Base-by-base conservation (phyloP, 2,329 filamentous ascomycete genomes). In the Botrytis galanthina region DNA sequence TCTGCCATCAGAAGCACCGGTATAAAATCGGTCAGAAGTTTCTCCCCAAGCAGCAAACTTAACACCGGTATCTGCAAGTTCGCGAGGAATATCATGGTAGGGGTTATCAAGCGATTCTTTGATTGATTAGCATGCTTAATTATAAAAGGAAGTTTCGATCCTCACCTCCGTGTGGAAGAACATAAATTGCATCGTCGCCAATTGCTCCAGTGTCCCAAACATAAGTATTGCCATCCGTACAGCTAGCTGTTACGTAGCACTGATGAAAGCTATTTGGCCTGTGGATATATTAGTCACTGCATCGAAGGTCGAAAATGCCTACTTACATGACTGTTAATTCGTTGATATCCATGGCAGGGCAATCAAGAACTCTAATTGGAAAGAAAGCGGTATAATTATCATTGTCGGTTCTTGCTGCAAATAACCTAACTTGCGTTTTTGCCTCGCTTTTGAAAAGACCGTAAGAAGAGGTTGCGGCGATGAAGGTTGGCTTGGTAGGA, bases 1-100 rank as follows among this genome's bases (percentile, higher is more conserved):
- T 0, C 87, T 83, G 1, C 89, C 89, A 74, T 91, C 89, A 1
- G 89, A 90, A 0, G 87, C 88, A 1, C 89, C 89, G 0, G 89
- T 91, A 76, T 91, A 91, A 61, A 91, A 85, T 0, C 89, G 84
- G 72, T 89, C 87, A 0, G 83, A 80, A 0, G 85, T 87, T 26
- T 83, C 84, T 1, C 88, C 89, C 89, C 89, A 91, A 6, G 88
- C 86, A 0, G 86, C 86, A 76, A 91, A 91, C 78, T 90, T 91
- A 60, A 91, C 87, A 2, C 89, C 89, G 0, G 87, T 86, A 73
- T 91, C 89, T 69, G 88, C 87, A 14, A 83, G 81, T 73, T 89
- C 87, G 20, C 86, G 81, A 54, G 77, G 76, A 20, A 78, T 29
- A 57, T 81, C 78, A 64, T 77, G 76, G 18, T 76, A 68, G 3